Conservation (phyloP, 768 basidiomycete species). For the Podaxis sp. region DNA sequence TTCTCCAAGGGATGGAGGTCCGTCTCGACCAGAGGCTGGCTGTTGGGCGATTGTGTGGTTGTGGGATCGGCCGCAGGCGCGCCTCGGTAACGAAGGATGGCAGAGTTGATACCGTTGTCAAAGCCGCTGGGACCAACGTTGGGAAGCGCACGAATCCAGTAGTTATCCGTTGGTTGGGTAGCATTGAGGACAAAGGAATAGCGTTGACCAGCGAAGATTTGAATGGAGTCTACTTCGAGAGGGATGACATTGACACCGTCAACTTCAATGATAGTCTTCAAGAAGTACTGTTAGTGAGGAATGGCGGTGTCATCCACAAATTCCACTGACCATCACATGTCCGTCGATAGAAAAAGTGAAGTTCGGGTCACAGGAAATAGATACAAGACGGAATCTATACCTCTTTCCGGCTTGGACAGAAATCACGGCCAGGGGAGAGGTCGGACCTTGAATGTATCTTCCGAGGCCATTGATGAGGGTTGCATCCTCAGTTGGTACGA, state of each 20-base stretch:
- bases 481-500: conserved; percentile 25
- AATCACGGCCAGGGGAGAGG: conserved; percentile 31
- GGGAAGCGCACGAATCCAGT: conserved; percentile 39
- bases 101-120: conserved; percentile 43
- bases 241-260: conserved; percentile 35
- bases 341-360: conserved; percentile 42
- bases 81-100: conserved; percentile 46
- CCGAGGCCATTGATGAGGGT: conserved; percentile 48
- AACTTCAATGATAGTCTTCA: conserved; percentile 33
- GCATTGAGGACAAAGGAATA: conserved; percentile 40
- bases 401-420: conserved; percentile 30
- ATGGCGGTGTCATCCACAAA: neutral
- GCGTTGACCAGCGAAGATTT: conserved; percentile 32
- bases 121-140: conserved; percentile 21
- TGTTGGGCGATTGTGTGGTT: conserved; percentile 21
- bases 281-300: neutral
- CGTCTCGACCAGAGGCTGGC: conserved; percentile 30
- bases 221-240: conserved; percentile 31
- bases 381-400: conserved; percentile 47
- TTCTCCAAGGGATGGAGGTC: conserved; percentile 28
- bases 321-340: conserved; percentile 30
- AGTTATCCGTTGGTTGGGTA: conserved; percentile 33
- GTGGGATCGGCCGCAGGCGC: conserved; percentile 35
- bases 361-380: conserved; percentile 41
- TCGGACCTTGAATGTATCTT: conserved; percentile 33